Conservation (phyloP, 192 early-diverging fungal species). For the Coemansia sp. region DNA sequence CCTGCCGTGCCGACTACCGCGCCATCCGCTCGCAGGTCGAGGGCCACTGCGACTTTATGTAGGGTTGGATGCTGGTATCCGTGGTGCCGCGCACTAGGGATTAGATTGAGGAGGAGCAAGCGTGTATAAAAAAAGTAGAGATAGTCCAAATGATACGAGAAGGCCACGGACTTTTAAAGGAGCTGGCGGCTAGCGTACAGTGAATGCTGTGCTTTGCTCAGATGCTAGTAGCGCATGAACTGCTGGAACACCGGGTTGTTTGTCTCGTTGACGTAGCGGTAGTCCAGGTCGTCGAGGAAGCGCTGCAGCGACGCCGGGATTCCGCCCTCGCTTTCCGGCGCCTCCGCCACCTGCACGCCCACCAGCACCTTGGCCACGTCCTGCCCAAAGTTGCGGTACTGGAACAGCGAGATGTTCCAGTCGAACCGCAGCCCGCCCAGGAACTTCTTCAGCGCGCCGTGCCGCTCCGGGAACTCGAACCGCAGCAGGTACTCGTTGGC, state of each 20-base stretch:
- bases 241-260: constrained; percentile 83
- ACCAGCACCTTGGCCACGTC: constrained; percentile 92
- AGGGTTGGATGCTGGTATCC: not conserved
- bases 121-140: too few species aligned
- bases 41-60: constrained; percentile 54
- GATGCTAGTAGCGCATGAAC: constrained; percentile 56
- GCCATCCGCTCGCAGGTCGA: constrained; percentile 46
- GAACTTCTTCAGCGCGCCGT: constrained; percentile 88
- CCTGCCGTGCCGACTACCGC: constrained; percentile 48
- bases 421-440: constrained; percentile 60
- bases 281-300: constrained; percentile 79
- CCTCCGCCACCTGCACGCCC: constrained; percentile 85
- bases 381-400: constrained; percentile 94
- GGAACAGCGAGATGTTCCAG: constrained; percentile 88
- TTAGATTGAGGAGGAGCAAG: too few species aligned
- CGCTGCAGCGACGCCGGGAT: constrained; percentile 56
- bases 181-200: too few species aligned
- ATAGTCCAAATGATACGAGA: too few species aligned
- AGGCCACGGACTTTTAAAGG: not conserved
- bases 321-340: constrained; percentile 34
- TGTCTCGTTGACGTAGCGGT: constrained; percentile 90
- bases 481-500: constrained; percentile 86
- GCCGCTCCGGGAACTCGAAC: constrained; percentile 95
- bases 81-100: too few species aligned
- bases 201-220: not conserved